A percentile compares a stretch with the other conserved stretches of the same genome.
phyloP scores from a whole-genome alignment of 495 filamentous ascomycete genomes.

The Penicillium malachiteum region DNA sequence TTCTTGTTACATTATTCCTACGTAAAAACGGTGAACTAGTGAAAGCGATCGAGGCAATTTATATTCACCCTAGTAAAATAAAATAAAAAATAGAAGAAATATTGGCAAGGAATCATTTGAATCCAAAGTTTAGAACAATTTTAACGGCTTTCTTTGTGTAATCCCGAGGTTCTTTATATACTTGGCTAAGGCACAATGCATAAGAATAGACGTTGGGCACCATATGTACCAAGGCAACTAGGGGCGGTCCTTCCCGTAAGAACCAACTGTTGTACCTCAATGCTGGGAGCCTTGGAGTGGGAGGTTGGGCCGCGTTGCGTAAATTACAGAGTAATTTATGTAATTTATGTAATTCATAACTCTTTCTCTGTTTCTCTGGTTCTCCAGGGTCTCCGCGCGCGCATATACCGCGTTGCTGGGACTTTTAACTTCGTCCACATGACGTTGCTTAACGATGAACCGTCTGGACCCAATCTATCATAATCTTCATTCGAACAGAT shows the following conservation, averaged over 20 bases:
- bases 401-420: constrained; percentile 1
- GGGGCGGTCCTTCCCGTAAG: neutral
- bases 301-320: constrained; percentile 19
- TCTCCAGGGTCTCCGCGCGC: constrained; percentile 2
- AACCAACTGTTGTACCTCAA: neutral
- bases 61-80: neutral
- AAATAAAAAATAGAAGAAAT: constrained; percentile 6
- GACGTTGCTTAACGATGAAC: constrained; percentile 4
- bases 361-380: no score
- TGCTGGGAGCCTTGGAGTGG: no score
- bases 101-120: no score
- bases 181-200: neutral
- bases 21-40: neutral
- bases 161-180: neutral
- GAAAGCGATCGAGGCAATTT: no score
- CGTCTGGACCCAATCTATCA: constrained; percentile 3
- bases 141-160: neutral
- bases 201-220: neutral
- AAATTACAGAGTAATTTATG: no score
- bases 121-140: neutral
- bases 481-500: constrained; percentile 9
- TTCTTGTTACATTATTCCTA: constrained; percentile 13
- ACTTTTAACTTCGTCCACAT: constrained; percentile 4
- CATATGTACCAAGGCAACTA: neutral
- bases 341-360: no score